Evolutionary conservation across 345 rosid species (phyloP), one percentile per base, ranked within the genome.

Genomic region (Aegle marmelos): DNA sequence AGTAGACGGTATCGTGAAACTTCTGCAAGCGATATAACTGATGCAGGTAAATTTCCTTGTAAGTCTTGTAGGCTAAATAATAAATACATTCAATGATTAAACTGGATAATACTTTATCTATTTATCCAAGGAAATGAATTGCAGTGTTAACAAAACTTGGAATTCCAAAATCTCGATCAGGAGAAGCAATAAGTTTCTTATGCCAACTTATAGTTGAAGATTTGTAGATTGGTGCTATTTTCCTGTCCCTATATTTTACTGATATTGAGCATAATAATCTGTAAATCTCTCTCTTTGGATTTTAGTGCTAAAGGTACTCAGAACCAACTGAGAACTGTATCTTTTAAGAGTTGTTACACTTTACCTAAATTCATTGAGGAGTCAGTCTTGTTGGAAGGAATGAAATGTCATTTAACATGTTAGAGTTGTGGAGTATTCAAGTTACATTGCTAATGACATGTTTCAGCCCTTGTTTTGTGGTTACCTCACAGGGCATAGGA

Each of bases 1-100:
- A 81, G 74, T 34, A 85, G 91, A 77, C 83, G 76, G 13, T 91
- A 91, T 81, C 91, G 93, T 56, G 92, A 86, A 13, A 85, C 74
- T 60, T 69, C 89, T 70, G 74, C 81, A 24, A 79, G 78, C 22
- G 76, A 78, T 67, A 58, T 74, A 31, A 75, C 85, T 74, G 57
- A 79, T 19, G 30, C 83, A 76, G 92, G 93, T 89, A 79, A 56
- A 14, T 62, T 72, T 72, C 27, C n/a, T 59, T 11, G 64, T 61
- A 66, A 24, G 36, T 76, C 68, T 30, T 79, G 17, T 83, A 27
- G 72, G 71, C 14, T 63, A 7, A 14, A 21, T 36, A 70, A 61
- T 36, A 70, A 61, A 27, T 50, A n/a, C 34, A 34, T 50, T 64
- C 28, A 54, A 34, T 39, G 30, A 72, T 58, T 33, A 72, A 70